Evolutionary conservation across 2,329 filamentous ascomycete genomes (phyloP), one percentile per base, ranked within the genome.

Genomic region (Epicoccum nigrum): DNA sequence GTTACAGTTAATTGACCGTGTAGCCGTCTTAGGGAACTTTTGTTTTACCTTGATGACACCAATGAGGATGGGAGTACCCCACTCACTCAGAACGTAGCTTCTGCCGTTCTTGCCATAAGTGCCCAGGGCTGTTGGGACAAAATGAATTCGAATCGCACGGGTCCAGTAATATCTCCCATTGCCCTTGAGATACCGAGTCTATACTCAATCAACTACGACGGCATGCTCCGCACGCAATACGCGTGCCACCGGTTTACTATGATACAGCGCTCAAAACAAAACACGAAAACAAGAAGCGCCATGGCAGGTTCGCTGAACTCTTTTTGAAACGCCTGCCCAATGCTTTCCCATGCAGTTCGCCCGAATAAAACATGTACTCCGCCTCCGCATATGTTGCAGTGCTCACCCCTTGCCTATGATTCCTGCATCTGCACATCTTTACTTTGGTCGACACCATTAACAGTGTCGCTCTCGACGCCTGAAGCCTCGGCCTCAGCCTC

Each of bases 351-450:
- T 52, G 51, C 49, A 47, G 33, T 57, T 51, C 59, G 59, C 59
- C 59, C 57, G 56, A 58, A 55, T 20, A 44, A 60, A 57, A 34
- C 49, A 38, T 19, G 27, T 54, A 51, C 42, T 35, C 45, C 51
- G 32, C 33, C 39, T 46, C 34, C 38, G 32, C 45, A 38, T 31
- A 47, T 9, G 6, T 25, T 42, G 43, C 39, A 52, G 30, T 51
- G 41, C 37, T 37, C 41, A 31, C 19, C 23, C 35, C 4, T n/a
- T 38, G 37, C 35, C 58, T 55, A 66, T 40, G 56, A 60, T 34
- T 68, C 67, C 53, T 65, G 54, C 70, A 73, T 72, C 33, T 70
- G 64, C 28, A 69, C 59, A 42, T 71, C 70, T 27, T 63, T 49
- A 32, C 63, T 62, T 39, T 51, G 46, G 16, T 55, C 60, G 7